Conservation (phyloP, 495 filamentous ascomycete genomes). For the Hypoxylon perforatum region DNA sequence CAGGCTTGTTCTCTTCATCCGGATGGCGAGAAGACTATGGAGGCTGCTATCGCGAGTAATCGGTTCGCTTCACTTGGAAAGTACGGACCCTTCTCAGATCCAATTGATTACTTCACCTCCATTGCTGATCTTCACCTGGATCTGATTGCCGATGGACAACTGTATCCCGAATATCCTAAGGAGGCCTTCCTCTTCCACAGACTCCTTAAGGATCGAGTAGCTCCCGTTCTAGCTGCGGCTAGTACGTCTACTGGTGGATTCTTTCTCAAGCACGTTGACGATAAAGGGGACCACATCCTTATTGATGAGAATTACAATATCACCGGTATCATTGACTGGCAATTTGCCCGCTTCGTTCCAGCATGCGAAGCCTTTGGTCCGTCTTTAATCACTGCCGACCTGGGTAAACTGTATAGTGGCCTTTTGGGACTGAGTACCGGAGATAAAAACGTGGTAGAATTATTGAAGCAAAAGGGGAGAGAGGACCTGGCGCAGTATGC, state of each 20-base stretch:
- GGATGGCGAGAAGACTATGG: slow-evolving; percentile 17
- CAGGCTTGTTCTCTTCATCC: slow-evolving; percentile 27
- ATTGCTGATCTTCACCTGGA: slow-evolving; percentile 37
- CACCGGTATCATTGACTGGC: slow-evolving; percentile 58
- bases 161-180: slow-evolving; percentile 15
- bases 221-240: background rate
- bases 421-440: slow-evolving; percentile 12
- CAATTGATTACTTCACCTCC: slow-evolving; percentile 23
- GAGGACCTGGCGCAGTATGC: slow-evolving; percentile 5
- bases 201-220: background rate
- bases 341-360: slow-evolving; percentile 46
- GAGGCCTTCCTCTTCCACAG: slow-evolving; percentile 19
- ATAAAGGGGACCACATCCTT: slow-evolving; percentile 57
- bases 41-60: slow-evolving; percentile 29
- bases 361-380: slow-evolving; percentile 36
- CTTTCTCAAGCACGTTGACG: slow-evolving; percentile 56
- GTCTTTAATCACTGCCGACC: slow-evolving; percentile 47
- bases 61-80: slow-evolving; percentile 19
- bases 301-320: slow-evolving; percentile 56
- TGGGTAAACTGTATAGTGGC: slow-evolving; percentile 38
- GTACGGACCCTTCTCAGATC: slow-evolving; percentile 15
- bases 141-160: slow-evolving; percentile 34
- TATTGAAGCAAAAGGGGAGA: slow-evolving; percentile 1
- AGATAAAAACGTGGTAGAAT: slow-evolving; percentile 12
- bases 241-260: background rate